Percentiles rank a stretch among this genome's conserved stretches.
These are phyloP conservation scores for Boletellus ananiceps DNA, from an alignment of 768 basidiomycete species.

Conservation along the genomic window DNA sequence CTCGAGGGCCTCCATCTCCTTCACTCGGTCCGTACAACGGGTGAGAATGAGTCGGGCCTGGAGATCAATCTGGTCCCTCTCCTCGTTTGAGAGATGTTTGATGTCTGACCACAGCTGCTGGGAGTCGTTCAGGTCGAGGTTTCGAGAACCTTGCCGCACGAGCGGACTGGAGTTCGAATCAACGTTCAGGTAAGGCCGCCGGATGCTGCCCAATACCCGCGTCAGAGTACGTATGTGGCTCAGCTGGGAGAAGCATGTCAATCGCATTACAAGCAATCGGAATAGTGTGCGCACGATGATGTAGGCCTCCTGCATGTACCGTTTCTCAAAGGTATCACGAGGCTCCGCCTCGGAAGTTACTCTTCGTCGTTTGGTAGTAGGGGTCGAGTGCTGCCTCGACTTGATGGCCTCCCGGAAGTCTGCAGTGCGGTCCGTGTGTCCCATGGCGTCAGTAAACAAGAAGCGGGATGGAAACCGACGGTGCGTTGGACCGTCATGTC, in stretches of 20 bases:
- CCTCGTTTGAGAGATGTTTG: conserved; percentile 77
- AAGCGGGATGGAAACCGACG: not conserved
- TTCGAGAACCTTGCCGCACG: conserved; percentile 46
- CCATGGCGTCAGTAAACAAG: conserved; percentile 39
- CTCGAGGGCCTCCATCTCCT: conserved; percentile 84
- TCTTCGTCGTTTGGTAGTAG: conserved; percentile 52
- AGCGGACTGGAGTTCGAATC: conserved; percentile 53
- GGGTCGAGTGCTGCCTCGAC: conserved; percentile 39
- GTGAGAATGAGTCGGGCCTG: conserved; percentile 83
- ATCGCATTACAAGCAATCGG: not conserved
- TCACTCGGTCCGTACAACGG: conserved; percentile 82
- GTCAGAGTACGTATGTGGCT: conserved; percentile 67
- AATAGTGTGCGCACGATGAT: conserved; percentile 45
- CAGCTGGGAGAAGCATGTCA: conserved; percentile 41
- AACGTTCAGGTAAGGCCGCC: conserved; percentile 84
- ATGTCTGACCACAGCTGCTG: conserved; percentile 58
- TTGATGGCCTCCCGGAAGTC: conserved; percentile 54
- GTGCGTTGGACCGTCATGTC: not conserved
- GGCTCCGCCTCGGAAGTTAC: conserved; percentile 33
- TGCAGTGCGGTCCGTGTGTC: conserved; percentile 53
- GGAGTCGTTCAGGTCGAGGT: conserved; percentile 51
- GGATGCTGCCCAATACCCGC: conserved; percentile 68
- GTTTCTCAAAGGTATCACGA: conserved; percentile 49
- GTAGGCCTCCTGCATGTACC: conserved; percentile 74
- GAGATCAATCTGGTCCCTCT: conserved; percentile 93